A percentile compares a stretch with the other conserved stretches of the same genome.
Evolutionary conservation across 1,139 yeast genomes (phyloP).

Genomic region (Nakaseomyces delphensis): DNA sequence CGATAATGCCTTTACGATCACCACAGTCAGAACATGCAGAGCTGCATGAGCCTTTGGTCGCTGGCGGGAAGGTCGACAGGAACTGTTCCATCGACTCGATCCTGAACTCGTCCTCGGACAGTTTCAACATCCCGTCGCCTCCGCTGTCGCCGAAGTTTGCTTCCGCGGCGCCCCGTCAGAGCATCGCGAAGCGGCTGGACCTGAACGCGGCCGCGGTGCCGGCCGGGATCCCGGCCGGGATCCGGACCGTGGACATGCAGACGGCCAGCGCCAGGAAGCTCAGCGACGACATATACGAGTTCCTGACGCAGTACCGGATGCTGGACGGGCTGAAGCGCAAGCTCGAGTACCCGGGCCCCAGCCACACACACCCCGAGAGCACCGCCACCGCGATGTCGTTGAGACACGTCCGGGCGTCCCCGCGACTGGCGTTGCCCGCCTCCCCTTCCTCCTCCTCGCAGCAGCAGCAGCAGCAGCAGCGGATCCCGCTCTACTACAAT

Average conservation of each 20-base stretch:
- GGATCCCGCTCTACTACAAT: slow-evolving; percentile 2
- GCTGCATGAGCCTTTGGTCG: slow-evolving; percentile 12
- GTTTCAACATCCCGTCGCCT: slow-evolving; percentile 5
- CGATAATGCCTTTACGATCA: slow-evolving; percentile 16
- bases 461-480: too few relatives aligned
- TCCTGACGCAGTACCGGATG: slow-evolving; percentile 13
- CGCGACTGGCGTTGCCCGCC: too few relatives aligned
- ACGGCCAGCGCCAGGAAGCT: slow-evolving; percentile 8
- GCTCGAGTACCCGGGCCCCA: slow-evolving; percentile 4
- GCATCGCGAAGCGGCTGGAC: too few relatives aligned
- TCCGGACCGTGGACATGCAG: slow-evolving; percentile 1
- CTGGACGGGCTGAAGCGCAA: slow-evolving; percentile 7
- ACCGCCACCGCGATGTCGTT: background rate
- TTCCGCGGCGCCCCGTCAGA: background rate
- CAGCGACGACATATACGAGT: slow-evolving; percentile 11
- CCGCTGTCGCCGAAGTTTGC: slow-evolving; percentile 3
- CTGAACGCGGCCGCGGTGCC: background rate
- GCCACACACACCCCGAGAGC: background rate
- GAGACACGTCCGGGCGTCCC: background rate
- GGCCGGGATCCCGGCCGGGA: background rate
- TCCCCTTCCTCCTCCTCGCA: too few relatives aligned
- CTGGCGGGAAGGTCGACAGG: background rate
- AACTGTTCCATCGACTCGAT: slow-evolving; percentile 7
- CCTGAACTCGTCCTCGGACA: slow-evolving; percentile 4
- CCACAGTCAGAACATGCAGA: slow-evolving; percentile 28